A percentile compares a stretch with the other conserved stretches of the same genome.
Evolutionary conservation across 805 yeast genomes (phyloP).

Genomic region (Yamadazyma philogaea): DNA sequence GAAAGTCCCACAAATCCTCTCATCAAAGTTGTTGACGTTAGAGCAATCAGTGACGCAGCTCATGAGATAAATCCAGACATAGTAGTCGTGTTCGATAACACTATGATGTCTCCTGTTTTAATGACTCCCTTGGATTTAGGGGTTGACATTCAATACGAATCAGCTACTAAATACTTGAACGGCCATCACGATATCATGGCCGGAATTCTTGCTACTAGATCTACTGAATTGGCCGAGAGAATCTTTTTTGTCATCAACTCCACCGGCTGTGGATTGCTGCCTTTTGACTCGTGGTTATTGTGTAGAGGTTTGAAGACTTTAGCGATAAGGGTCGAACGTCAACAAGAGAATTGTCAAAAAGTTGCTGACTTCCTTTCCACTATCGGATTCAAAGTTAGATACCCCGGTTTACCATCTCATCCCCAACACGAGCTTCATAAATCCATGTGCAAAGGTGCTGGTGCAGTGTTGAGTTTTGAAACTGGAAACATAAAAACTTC

Average conservation of each 20-base stretch:
- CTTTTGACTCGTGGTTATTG: slow-evolving; percentile 89
- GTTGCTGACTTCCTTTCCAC: slow-evolving; percentile 71
- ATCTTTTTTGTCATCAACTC: slow-evolving; percentile 79
- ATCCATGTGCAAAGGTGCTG: slow-evolving; percentile 77
- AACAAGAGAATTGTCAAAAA: slow-evolving; percentile 73
- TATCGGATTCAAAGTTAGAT: slow-evolving; percentile 74
- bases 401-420: slow-evolving; percentile 79
- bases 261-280: slow-evolving; percentile 87
- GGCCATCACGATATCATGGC: slow-evolving; percentile 98
- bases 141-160: slow-evolving; percentile 88
- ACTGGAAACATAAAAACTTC: slow-evolving; percentile 70
- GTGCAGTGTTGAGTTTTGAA: slow-evolving; percentile 86
- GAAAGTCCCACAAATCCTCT: slow-evolving; percentile 95
- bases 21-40: slow-evolving; percentile 81
- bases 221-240: slow-evolving; percentile 60
- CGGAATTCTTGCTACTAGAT: slow-evolving; percentile 76
- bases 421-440: slow-evolving; percentile 80
- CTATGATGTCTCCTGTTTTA: slow-evolving; percentile 92
- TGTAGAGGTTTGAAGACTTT: slow-evolving; percentile 86
- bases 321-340: slow-evolving; percentile 81
- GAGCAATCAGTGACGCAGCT: slow-evolving; percentile 60
- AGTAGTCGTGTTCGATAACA: slow-evolving; percentile 84
- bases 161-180: slow-evolving; percentile 87
- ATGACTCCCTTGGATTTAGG: slow-evolving; percentile 84
- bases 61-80: slow-evolving; percentile 66